Evolutionary conservation across 495 filamentous ascomycete genomes (phyloP).

Genomic region (Lineolata rhizophorae): DNA sequence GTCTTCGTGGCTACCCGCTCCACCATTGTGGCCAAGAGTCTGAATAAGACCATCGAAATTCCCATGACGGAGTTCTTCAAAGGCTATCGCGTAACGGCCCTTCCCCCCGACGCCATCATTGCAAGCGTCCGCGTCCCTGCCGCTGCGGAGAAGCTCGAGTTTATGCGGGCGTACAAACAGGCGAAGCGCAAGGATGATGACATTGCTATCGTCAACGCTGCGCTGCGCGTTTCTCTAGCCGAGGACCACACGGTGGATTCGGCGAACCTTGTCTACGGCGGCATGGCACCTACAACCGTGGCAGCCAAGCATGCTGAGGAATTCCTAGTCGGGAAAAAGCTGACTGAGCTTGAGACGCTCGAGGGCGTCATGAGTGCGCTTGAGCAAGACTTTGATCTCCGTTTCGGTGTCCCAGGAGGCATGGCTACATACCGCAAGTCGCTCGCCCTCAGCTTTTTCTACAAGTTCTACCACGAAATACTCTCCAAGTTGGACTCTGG

Average conservation of each 20-base stretch:
- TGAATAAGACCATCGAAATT: slow-evolving; percentile 48
- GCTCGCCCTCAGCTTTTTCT: slow-evolving; percentile 72
- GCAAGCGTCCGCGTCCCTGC: slow-evolving; percentile 66
- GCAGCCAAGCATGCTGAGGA: slow-evolving; percentile 53
- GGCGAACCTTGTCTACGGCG: slow-evolving; percentile 67
- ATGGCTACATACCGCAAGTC: slow-evolving; percentile 94
- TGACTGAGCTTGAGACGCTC: slow-evolving; percentile 57
- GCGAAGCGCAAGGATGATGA: slow-evolving; percentile 93
- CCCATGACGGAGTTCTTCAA: slow-evolving; percentile 89
- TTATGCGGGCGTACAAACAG: slow-evolving; percentile 73
- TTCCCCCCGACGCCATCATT: slow-evolving; percentile 67
- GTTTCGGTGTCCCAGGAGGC: slow-evolving; percentile 74
- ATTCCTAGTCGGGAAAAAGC: slow-evolving; percentile 54
- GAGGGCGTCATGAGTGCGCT: slow-evolving; percentile 75
- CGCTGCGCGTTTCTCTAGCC: slow-evolving; percentile 47
- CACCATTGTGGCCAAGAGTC: slow-evolving; percentile 52
- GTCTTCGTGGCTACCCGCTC: slow-evolving; percentile 80
- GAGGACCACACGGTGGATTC: slow-evolving; percentile 41
- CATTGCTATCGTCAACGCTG: slow-evolving; percentile 84
- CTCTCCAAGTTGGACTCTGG: slow-evolving; percentile 29
- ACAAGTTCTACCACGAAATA: slow-evolving; percentile 65
- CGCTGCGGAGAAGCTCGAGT: slow-evolving; percentile 42
- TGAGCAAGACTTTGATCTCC: slow-evolving; percentile 66
- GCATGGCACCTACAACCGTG: slow-evolving; percentile 74
- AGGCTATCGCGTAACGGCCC: slow-evolving; percentile 67